Conservation (phyloP, 2,329 filamentous ascomycete species). For the Fusarium continuum region DNA sequence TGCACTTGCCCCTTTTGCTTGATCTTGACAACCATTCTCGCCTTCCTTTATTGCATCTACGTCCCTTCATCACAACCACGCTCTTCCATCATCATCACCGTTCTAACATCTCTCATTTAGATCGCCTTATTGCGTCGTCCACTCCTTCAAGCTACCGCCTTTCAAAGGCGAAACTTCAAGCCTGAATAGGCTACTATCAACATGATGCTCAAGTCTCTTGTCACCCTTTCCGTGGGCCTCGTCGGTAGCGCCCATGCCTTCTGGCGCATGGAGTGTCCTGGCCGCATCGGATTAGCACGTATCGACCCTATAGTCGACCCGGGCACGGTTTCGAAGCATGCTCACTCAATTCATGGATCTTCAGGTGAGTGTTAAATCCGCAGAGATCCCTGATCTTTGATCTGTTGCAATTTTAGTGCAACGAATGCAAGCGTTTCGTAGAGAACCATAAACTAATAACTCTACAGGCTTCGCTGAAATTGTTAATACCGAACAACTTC, state of each 20-base stretch:
- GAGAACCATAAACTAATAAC: constrained; percentile 29
- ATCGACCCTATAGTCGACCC: constrained; percentile 80
- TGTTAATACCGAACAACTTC: constrained; percentile 66
- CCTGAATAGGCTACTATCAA: constrained; percentile 39
- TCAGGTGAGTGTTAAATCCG: constrained; percentile 65
- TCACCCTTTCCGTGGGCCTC: constrained; percentile 48
- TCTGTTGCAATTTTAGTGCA: not conserved
- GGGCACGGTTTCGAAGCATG: constrained; percentile 68
- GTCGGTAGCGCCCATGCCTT: constrained; percentile 69
- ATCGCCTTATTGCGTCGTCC: constrained; percentile 50
- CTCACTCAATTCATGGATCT: constrained; percentile 80
- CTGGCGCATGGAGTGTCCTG: constrained; percentile 89
- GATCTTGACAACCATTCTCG: not conserved
- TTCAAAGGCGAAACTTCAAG: constrained; percentile 24
- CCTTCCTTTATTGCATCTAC: constrained; percentile 2
- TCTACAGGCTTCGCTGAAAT: constrained; percentile 70
- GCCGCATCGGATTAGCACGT: constrained; percentile 72
- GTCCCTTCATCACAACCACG: not conserved
- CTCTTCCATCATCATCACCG: constrained; percentile 5
- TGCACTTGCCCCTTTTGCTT: constrained; percentile 10
- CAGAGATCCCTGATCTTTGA: fast-evolving
- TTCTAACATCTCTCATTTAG: constrained; percentile 39
- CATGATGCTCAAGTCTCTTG: constrained; percentile 48
- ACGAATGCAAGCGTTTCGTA: fast-evolving
- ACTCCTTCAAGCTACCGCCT: constrained; percentile 41